phyloP scores from a whole-genome alignment of 129 eudicot genomes.

The Flaveria linearis region DNA sequence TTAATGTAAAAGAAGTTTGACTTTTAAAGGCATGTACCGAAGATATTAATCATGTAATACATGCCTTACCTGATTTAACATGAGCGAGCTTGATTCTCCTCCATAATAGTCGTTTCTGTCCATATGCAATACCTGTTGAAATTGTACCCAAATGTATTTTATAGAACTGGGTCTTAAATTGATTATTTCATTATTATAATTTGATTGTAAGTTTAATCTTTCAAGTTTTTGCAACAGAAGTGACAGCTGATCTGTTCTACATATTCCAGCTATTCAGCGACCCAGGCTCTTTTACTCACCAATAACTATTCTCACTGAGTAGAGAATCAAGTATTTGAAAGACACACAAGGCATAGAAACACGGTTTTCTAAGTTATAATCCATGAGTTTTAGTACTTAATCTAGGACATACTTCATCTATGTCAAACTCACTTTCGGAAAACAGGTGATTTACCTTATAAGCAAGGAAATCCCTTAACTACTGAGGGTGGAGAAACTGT shows the following conservation, averaged over 20 bases:
- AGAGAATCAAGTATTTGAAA: neutral
- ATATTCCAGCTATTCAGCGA: neutral
- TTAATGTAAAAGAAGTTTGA: neutral
- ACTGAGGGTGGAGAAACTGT: no score
- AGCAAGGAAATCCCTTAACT: no score
- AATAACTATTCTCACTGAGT: neutral
- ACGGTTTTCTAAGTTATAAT: neutral
- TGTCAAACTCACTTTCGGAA: neutral
- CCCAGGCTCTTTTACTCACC: neutral
- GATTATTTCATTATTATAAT: neutral
- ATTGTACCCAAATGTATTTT: conserved; percentile 12
- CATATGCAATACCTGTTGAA: conserved; percentile 75
- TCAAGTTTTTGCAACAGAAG: conserved; percentile 1
- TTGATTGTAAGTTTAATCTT: neutral
- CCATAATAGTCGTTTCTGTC: conserved; percentile 79
- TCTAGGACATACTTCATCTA: neutral
- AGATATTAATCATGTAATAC: neutral
- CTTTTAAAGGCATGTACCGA: neutral
- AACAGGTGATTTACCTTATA: no score
- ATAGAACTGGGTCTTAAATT: conserved; percentile 3
- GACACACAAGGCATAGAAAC: neutral
- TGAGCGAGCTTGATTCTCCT: conserved; percentile 80
- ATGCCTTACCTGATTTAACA: conserved; percentile 58
- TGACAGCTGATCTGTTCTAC: neutral
- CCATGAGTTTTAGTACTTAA: neutral